Evolutionary conservation across 306 rosid species (phyloP), one percentile per base, ranked within the genome.

Genomic region (Castanea crenata): DNA sequence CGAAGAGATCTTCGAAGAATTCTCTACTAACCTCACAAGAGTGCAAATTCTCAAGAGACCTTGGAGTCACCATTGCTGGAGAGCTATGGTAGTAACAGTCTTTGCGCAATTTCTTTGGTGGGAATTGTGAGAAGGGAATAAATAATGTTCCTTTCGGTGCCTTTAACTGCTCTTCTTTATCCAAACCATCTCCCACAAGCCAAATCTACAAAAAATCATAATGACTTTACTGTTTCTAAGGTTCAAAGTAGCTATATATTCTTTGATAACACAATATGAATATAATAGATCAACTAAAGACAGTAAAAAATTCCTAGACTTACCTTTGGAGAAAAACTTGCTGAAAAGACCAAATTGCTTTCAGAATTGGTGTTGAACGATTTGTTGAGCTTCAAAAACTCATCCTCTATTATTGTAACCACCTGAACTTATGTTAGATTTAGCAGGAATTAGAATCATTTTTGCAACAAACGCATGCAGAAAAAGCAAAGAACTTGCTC

Each of bases 101-200:
- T 25, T 25, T 25, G 27, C 27, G 27, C 27, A 25, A 25, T 35
- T 80, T 75, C 74, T 84, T 92, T 8, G 90, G 97, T 65, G 97
- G 95, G 68, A 92, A 83, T 57, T 89, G 97, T 4, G 97, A 86
- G 74, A 85, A 85, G 7, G 99, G 99, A 62, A 94, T 76, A 76
- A 92, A 91, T 68, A 89, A 12, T 21, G 97, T 77, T 83, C 93
- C 93, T 85, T 90, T 91, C 65, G 87, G 86, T 38, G 95, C 97
- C 57, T 79, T 87, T 29, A 69, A 14, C 1, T 94, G 97, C 79
- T 94, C 95, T 56, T 78, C 83, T 13, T 87, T 83, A 0, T 75
- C 69, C 31, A 84, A 9, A 67, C 89, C 89, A 32, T 90, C 92
- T 76, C 95, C 99, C 31, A 92, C 86, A 67, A 94, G 54, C 99